Conservation (phyloP, 768 basidiomycete genomes). For the Rhodotorula taiwanensis region DNA sequence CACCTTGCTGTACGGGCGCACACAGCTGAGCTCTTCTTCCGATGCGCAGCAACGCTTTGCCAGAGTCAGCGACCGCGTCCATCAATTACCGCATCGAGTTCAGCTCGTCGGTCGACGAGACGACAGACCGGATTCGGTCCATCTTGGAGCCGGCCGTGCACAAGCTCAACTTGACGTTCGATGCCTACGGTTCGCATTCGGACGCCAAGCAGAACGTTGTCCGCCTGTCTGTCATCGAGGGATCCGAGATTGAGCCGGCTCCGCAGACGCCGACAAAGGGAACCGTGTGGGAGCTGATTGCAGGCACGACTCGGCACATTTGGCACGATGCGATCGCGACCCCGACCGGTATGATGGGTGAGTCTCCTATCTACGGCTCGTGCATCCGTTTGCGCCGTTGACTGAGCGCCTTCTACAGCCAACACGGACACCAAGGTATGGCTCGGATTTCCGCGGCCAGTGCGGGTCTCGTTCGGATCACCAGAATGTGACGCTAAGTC, state of each 20-base stretch:
- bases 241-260: conserved; percentile 23
- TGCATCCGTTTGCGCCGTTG: neutral
- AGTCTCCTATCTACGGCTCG: neutral
- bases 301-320: conserved; percentile 12
- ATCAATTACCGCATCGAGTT: conserved; percentile 38
- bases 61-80: conserved; percentile 11
- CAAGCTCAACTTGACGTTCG: conserved; percentile 23
- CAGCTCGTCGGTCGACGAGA: conserved; percentile 18
- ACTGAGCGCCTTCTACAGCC: neutral
- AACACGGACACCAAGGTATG: conserved; percentile 29
- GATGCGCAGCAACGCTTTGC: conserved; percentile 32
- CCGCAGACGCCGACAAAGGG: conserved; percentile 28
- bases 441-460: neutral
- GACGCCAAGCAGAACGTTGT: conserved; percentile 6
- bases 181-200: conserved; percentile 1
- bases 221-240: conserved; percentile 1
- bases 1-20: too few species aligned
- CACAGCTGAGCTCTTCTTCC: too few species aligned
- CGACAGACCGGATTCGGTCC: conserved; percentile 6
- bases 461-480: too few species aligned
- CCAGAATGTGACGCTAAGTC: neutral
- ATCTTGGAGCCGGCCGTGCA: conserved; percentile 24
- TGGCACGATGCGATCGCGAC: conserved; percentile 17
- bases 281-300: conserved; percentile 17
- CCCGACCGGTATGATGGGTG: conserved; percentile 24